Evolutionary conservation across 1,139 yeast genomes (phyloP).

Genomic region (Eremothecium sinecaudum): DNA sequence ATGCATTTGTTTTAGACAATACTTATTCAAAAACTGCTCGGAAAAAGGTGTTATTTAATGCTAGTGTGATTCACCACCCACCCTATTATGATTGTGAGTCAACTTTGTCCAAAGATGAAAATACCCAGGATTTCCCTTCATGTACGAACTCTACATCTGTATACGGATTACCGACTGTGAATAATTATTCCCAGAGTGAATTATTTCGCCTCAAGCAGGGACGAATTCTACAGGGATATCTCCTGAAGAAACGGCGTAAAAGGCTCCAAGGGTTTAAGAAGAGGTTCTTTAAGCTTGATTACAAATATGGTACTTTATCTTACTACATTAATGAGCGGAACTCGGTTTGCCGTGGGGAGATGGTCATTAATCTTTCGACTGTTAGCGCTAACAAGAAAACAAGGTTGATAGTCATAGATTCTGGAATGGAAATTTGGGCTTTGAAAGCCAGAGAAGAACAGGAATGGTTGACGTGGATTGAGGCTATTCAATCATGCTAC

Average conservation of each 20-base stretch:
- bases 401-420: constrained; percentile 70
- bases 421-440: constrained; percentile 95
- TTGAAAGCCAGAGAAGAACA: constrained; percentile 55
- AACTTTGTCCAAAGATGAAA: constrained; percentile 2
- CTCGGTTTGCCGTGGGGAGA: constrained; percentile 74
- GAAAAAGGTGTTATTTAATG: constrained; percentile 66
- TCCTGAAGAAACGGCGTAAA: constrained; percentile 70
- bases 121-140: constrained; percentile 5
- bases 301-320: constrained; percentile 71
- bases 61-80: constrained; percentile 19
- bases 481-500: constrained; percentile 44
- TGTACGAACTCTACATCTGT: constrained; percentile 3
- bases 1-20: constrained; percentile 87
- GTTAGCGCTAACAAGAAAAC: constrained; percentile 67
- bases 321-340: constrained; percentile 68
- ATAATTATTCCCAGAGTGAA: constrained; percentile 2
- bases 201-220: constrained; percentile 27
- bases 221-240: constrained; percentile 51
- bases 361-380: constrained; percentile 75
- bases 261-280: constrained; percentile 81
- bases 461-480: constrained; percentile 76
- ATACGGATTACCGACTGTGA: not conserved
- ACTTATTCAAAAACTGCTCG: constrained; percentile 80
- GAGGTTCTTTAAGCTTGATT: constrained; percentile 74
- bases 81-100: constrained; percentile 2